Evolutionary conservation across 306 rosid genomes (phyloP), one percentile per base, ranked within the genome.

Genomic region (Glycine latifolia): DNA sequence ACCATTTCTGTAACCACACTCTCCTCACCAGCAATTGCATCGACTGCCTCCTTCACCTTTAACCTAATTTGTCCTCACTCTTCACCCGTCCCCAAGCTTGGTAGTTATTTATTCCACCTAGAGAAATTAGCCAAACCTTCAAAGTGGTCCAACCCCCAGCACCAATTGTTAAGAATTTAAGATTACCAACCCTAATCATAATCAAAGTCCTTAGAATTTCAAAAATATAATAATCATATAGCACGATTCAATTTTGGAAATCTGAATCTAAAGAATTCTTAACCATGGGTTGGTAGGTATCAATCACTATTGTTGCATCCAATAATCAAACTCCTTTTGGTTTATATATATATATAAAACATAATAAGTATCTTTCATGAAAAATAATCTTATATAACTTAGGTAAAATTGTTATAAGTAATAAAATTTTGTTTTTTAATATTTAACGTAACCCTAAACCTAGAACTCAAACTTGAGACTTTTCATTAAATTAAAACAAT

Each of bases 71-170:
- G 60, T 50, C 66, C 7, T 67, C 58, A 71, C 55, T 62, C 84
- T 67, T 80, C 47, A 44, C 72, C 76, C 47, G 6, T 69, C 62
- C 67, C 55, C 37, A 61, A 39, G 20, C 58, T 80, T 75, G 4
- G 35, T 26, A 46, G 26, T 46, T 75, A 26, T 48, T 75, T 60
- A 37, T 37, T 37, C 5, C 70, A 60, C 43, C 56, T 12, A 26
- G 31, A 35, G 33, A 80, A 60, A 61, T 61, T 59, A 54, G 35
- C 16, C 17, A 52, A 37, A 80, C 78, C 55, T 48, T 61, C 44
- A 16, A 50, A 50, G 73, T 72, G 84, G 79, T 80, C 84, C 67
- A 62, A 72, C 13, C 35, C 35, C 35, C 48, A 61, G 33, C 77
- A 48, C 63, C 53, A 48, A 20, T 50, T 47, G 0, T 35, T 12